Evolutionary conservation across 768 basidiomycete genomes (phyloP), one percentile per base, ranked within the genome.

Genomic region (Tylopilus sp.): DNA sequence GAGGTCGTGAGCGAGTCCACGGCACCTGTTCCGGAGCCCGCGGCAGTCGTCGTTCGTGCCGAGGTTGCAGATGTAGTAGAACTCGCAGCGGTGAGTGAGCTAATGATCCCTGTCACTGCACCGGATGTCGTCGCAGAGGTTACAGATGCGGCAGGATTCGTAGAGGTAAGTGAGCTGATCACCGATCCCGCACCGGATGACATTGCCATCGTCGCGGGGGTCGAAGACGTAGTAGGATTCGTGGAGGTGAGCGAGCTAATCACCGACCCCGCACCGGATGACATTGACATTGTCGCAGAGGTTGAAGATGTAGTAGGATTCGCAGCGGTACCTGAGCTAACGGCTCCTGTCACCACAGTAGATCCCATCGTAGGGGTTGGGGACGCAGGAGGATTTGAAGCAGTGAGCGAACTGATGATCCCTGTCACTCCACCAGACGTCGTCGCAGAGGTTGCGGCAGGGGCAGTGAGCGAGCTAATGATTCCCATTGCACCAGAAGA

Each of bases 171-270:
- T 29, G 50, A 37, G 7, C 33, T 49, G 25, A 48, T n/a, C n/a
- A n/a, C n/a, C 37, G n/a, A 51, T 51, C 26, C 45, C 49, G n/a
- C n/a, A 8, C 49, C n/a, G 22, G 52, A 7, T 24, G 58, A 33
- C 16, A 50, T 31, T 41, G 26, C 13, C 11, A 34, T 6, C 10
- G 49, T 21, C 2, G 34, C 36, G n/a, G n/a, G n/a, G n/a, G n/a
- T n/a, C n/a, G n/a, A n/a, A 26, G 52, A 12, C 16, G 36, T 40
- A 12, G 40, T 42, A 43, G 43, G 5, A 12, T 25, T 26, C 6
- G 34, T 36, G n/a, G 34, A 16, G 1, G 58, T 52, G 13, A 52
- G 12, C 26, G 49, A 40, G 10, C 34, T 48, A 25, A 50, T n/a
- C n/a, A n/a, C n/a, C 40, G 16, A 54, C 46, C 24, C 47, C 48